phyloP scores from a whole-genome alignment of 2,329 filamentous ascomycete species.

The Colletotrichum orbiculare region DNA sequence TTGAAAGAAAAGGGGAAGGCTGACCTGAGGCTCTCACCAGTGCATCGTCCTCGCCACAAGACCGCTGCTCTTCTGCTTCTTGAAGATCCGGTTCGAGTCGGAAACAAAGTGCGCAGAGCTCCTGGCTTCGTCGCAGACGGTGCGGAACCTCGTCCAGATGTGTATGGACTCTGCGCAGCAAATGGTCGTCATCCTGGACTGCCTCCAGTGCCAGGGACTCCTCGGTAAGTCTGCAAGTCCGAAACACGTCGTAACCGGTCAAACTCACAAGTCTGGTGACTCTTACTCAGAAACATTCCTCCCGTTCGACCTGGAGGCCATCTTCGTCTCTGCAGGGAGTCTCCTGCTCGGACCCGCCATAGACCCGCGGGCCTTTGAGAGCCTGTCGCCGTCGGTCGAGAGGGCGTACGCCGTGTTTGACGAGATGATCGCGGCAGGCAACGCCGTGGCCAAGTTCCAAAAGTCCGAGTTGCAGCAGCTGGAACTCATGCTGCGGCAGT shows the following conservation, averaged over 20 bases:
- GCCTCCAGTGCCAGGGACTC: conserved; percentile 56
- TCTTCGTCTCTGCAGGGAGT: conserved; percentile 56
- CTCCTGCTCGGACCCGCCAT: conserved; percentile 52
- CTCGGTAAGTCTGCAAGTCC: conserved; percentile 49
- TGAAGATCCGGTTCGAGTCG: conserved; percentile 46
- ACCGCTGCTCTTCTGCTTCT: conserved; percentile 45
- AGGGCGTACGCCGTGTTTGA: conserved; percentile 57
- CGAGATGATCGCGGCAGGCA: conserved; percentile 58
- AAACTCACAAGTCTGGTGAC: background rate
- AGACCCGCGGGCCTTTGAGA: conserved; percentile 48
- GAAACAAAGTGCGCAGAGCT: conserved; percentile 39
- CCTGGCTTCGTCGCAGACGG: conserved; percentile 52
- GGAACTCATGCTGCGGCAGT: conserved; percentile 49
- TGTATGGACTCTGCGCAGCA: conserved; percentile 48
- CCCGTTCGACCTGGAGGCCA: conserved; percentile 58
- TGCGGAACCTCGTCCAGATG: conserved; percentile 48
- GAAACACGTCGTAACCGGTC: no score
- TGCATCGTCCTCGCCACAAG: conserved; percentile 48
- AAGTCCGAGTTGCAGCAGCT: conserved; percentile 58
- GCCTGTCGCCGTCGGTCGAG: conserved; percentile 50
- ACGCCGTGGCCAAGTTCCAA: conserved; percentile 56
- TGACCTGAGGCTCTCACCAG: conserved; percentile 16
- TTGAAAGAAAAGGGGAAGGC: background rate
- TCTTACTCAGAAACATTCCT: conserved; percentile 56
- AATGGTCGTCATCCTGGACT: conserved; percentile 52